Evolutionary conservation across 495 filamentous ascomycete species (phyloP).

Genomic region (Penicillium simplicissimum): DNA sequence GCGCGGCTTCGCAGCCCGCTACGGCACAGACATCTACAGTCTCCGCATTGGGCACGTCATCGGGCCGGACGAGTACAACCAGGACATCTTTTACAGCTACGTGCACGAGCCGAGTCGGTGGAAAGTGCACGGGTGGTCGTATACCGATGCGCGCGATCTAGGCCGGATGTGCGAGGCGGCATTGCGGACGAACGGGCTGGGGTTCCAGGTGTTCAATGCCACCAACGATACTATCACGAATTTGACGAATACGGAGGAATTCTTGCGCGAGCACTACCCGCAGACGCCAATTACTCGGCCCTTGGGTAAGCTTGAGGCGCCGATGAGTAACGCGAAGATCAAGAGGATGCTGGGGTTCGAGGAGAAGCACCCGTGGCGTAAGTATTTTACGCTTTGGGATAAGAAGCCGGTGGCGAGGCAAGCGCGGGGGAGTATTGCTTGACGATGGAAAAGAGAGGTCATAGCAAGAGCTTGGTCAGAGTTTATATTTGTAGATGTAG

Average conservation of each 20-base stretch:
- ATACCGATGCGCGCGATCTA: slow-evolving; percentile 59
- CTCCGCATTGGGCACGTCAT: slow-evolving; percentile 59
- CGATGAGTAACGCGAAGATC: slow-evolving; percentile 58
- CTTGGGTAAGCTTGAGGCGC: slow-evolving; percentile 55
- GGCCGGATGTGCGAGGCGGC: slow-evolving; percentile 40
- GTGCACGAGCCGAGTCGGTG: slow-evolving; percentile 50
- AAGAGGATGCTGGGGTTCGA: slow-evolving; percentile 55
- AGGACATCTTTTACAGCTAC: slow-evolving; percentile 48
- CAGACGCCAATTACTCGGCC: slow-evolving; percentile 22
- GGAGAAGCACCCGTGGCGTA: slow-evolving; percentile 56
- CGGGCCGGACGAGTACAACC: slow-evolving; percentile 55
- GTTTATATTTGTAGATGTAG: background rate
- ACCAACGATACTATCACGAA: slow-evolving; percentile 57
- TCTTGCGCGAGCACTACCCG: slow-evolving; percentile 48
- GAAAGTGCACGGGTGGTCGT: slow-evolving; percentile 60
- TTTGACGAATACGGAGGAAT: slow-evolving; percentile 23
- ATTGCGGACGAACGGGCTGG: slow-evolving; percentile 40
- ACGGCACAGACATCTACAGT: slow-evolving; percentile 56
- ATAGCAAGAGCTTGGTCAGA: too few relatives aligned
- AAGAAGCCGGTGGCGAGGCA: slow-evolving; percentile 6
- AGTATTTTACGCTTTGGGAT: slow-evolving; percentile 35
- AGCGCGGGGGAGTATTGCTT: background rate
- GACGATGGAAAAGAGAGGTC: background rate
- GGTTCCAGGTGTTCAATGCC: slow-evolving; percentile 61
- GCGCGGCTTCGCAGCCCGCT: slow-evolving; percentile 52